phyloP scores from a whole-genome alignment of 179 eudicot species.

The Beta macrorhiza region DNA sequence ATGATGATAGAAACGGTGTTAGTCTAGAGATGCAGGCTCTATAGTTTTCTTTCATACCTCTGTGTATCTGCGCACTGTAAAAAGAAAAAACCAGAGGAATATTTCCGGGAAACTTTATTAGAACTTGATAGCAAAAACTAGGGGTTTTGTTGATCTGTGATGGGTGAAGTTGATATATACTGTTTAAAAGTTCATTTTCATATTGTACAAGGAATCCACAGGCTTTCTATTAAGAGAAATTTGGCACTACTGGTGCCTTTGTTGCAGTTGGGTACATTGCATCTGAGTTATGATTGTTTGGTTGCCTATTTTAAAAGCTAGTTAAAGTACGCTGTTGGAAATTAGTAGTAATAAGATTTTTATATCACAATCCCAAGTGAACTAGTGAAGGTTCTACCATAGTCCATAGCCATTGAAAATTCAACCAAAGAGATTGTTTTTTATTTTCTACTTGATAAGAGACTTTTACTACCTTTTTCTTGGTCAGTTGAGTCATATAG shows the following conservation, averaged over 20 bases:
- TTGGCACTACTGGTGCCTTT: constrained; percentile 4
- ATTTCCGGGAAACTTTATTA: constrained; percentile 20
- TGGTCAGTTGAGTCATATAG: too few species aligned
- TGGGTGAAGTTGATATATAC: constrained; percentile 9
- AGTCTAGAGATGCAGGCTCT: constrained; percentile 78
- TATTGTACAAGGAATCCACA: constrained; percentile 11
- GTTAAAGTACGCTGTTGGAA: too few species aligned
- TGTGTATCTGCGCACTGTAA: constrained; percentile 4
- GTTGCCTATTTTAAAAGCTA: too few species aligned
- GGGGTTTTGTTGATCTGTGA: constrained; percentile 11
- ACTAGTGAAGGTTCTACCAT: too few species aligned
- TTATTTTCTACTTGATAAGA: too few species aligned
- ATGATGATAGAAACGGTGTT: constrained; percentile 44
- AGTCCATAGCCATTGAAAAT: too few species aligned
- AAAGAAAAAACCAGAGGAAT: constrained; percentile 11
- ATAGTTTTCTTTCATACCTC: constrained; percentile 28
- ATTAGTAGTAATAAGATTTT: too few species aligned
- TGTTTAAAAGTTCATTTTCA: constrained; percentile 10
- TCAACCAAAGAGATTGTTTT: too few species aligned
- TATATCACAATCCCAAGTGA: too few species aligned
- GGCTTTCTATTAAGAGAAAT: constrained; percentile 4
- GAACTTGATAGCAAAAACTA: constrained; percentile 6
- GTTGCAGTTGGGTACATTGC: too few species aligned
- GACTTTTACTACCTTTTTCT: too few species aligned
- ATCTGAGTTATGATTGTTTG: too few species aligned